Conservation (phyloP, 371 early-diverging fungal genomes). For the Lichtheimia hyalospora region DNA sequence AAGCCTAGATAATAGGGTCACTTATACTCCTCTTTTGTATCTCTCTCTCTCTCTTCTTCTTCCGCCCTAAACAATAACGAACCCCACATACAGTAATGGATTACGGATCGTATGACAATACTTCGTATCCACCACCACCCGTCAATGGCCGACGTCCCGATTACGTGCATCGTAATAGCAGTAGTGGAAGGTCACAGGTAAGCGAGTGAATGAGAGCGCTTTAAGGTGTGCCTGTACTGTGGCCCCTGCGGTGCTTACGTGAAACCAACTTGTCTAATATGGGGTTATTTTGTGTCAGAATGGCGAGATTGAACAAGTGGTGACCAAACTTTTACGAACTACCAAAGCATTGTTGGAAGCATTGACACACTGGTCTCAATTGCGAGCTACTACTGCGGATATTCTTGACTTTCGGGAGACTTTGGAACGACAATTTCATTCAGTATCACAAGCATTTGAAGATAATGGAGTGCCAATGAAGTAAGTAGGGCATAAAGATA, state of each 20-base stretch:
- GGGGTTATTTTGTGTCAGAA: constrained; percentile 22
- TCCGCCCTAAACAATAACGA: too few species aligned
- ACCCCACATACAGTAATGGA: constrained; percentile 1
- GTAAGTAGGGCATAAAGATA: constrained; percentile 27
- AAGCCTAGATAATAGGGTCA: too few species aligned
- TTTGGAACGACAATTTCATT: constrained; percentile 56
- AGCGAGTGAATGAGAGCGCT: neutral
- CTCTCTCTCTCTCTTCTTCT: too few species aligned
- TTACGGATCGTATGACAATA: constrained; percentile 6
- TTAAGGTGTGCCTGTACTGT: neutral
- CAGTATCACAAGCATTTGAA: constrained; percentile 57
- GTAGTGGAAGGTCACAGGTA: constrained; percentile 10
- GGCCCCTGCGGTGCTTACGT: neutral
- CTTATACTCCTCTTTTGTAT: too few species aligned
- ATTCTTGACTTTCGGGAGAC: constrained; percentile 60
- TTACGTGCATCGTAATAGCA: constrained; percentile 9
- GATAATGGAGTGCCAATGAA: constrained; percentile 54
- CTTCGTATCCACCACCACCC: neutral
- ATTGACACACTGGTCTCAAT: constrained; percentile 57
- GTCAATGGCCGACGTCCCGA: constrained; percentile 12
- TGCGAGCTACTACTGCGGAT: constrained; percentile 43
- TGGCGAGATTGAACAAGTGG: constrained; percentile 61
- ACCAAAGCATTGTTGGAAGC: constrained; percentile 61
- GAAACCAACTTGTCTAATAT: neutral
- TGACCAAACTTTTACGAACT: constrained; percentile 59